phyloP scores from a whole-genome alignment of 345 rosid genomes.

The Moricandia arvensis region DNA sequence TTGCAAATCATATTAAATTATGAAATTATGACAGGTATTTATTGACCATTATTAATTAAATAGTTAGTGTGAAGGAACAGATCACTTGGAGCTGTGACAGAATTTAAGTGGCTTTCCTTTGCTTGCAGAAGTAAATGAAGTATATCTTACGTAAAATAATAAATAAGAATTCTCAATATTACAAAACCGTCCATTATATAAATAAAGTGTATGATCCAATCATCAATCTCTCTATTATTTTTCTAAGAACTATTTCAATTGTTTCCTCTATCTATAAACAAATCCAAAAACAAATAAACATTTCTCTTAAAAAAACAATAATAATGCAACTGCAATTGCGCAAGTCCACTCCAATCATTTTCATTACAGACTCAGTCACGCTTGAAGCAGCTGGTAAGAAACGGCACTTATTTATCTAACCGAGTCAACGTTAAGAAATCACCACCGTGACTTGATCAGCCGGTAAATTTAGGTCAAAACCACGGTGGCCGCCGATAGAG shows the following conservation, averaged over 20 bases:
- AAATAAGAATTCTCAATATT: background rate
- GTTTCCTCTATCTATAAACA: slow-evolving; percentile 32
- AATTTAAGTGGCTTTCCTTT: slow-evolving; percentile 38
- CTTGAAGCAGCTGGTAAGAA: slow-evolving; percentile 26
- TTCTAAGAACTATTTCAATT: slow-evolving; percentile 1
- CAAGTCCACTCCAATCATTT: slow-evolving; percentile 42
- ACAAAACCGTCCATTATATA: slow-evolving; percentile 24
- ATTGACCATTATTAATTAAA: background rate
- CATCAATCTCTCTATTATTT: slow-evolving; percentile 1
- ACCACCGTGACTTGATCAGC: slow-evolving; percentile 41
- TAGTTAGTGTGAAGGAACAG: slow-evolving; percentile 22
- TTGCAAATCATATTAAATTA: background rate
- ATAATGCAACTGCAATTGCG: slow-evolving; percentile 23
- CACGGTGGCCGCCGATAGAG: slow-evolving; percentile 41
- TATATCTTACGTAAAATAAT: slow-evolving; percentile 19
- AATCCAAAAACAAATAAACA: slow-evolving; percentile 35
- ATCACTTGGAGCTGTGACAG: slow-evolving; percentile 35
- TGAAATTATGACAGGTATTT: slow-evolving; percentile 9
- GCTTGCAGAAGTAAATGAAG: slow-evolving; percentile 37
- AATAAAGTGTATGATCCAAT: slow-evolving; percentile 37
- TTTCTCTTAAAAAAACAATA: background rate
- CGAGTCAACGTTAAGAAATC: slow-evolving; percentile 29
- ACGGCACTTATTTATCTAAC: slow-evolving; percentile 14
- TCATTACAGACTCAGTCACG: slow-evolving; percentile 35
- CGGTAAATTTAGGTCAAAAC: slow-evolving; percentile 68